These are phyloP conservation scores for Vitis amurensis DNA, from an alignment of 164 flowering plant genomes.

Conservation along the genomic window DNA sequence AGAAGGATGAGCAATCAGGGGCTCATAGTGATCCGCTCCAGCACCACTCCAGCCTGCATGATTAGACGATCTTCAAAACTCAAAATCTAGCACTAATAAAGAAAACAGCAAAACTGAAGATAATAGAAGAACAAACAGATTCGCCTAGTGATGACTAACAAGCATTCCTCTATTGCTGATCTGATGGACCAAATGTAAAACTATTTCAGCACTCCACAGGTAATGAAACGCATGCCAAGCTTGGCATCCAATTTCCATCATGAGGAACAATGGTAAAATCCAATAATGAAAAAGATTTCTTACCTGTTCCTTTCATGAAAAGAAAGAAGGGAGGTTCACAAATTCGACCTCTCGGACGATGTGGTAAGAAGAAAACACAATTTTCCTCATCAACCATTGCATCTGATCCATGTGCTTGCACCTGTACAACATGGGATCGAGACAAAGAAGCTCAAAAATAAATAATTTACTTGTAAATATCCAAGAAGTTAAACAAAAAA, in stretches of 20 bases:
- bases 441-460: background rate
- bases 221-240: no score
- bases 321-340: conserved; percentile 74
- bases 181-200: no score
- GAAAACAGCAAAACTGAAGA: background rate
- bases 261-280: background rate
- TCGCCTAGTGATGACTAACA: background rate
- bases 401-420: conserved; percentile 97
- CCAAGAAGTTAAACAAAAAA: background rate
- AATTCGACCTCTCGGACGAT: conserved; percentile 77
- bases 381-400: conserved; percentile 97
- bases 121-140: no score
- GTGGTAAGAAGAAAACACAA: conserved; percentile 95
- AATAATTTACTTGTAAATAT: background rate
- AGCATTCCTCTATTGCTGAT: background rate
- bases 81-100: background rate
- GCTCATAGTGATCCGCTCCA: conserved; percentile 97
- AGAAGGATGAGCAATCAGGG: conserved; percentile 72
- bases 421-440: conserved; percentile 35
- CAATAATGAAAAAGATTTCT: background rate
- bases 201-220: no score
- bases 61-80: background rate
- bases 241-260: background rate
- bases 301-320: conserved; percentile 99
- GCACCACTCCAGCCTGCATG: conserved; percentile 92